Conservation (phyloP, 1,139 yeast genomes). For the Candida glucosophila region DNA sequence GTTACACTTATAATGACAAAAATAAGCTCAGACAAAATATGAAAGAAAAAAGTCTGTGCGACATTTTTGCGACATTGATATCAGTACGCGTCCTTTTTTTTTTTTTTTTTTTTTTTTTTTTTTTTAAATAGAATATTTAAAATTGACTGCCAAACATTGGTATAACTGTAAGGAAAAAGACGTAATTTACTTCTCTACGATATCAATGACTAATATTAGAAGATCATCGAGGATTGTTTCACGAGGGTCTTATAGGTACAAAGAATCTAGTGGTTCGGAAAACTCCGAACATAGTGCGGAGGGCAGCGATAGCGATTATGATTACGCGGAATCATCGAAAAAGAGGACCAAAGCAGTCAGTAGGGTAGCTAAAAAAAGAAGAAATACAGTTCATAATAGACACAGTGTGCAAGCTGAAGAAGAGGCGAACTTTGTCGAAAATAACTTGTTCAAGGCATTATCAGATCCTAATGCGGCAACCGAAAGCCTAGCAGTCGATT, state of each 20-base stretch:
- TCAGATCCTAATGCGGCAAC: constrained; percentile 41
- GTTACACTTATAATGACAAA: too few species aligned
- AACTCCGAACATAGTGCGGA: constrained; percentile 2
- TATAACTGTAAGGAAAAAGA: too few species aligned
- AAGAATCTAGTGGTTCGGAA: constrained; percentile 6
- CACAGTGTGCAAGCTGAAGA: constrained; percentile 1
- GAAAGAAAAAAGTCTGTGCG: background rate
- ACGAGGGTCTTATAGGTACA: constrained; percentile 4
- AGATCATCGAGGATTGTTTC: constrained; percentile 5
- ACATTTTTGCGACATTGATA: too few species aligned
- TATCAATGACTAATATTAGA: too few species aligned
- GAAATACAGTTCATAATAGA: constrained; percentile 2
- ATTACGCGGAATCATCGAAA: constrained; percentile 5
- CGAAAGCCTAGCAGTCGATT: constrained; percentile 55
- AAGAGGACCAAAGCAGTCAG: constrained; percentile 4
- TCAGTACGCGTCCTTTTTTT: too few species aligned
- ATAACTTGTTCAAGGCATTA: constrained; percentile 46
- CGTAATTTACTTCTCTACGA: too few species aligned
- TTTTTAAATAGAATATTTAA: too few species aligned
- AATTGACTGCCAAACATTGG: too few species aligned
- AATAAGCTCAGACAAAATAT: background rate
- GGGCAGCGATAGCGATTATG: constrained; percentile 6
- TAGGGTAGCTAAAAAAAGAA: constrained; percentile 3
- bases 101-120: too few species aligned
- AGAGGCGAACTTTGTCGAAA: constrained; percentile 31